Base-by-base conservation (phyloP, 495 filamentous ascomycete genomes). In the Pseudotulostoma volvatum region DNA sequence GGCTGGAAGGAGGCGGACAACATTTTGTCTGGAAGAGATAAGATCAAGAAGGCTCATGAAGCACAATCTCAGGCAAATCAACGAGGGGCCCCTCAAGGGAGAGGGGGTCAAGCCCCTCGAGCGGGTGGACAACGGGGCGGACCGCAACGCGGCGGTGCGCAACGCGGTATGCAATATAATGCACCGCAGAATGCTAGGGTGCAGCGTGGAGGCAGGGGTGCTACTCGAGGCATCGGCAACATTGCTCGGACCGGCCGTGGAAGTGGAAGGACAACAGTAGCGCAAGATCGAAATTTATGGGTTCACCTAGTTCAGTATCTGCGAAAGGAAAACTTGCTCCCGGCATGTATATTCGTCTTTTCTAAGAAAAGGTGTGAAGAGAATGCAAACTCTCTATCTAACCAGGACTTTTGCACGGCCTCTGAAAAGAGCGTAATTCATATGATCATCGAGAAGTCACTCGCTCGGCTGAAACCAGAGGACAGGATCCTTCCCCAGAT, bases 311-410 rank as follows among this genome's bases (percentile, higher is more conserved):
- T 96, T 9, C 82, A 93, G 47, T 81, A 84, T 60, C 68, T 96
- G 37, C 81, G 76, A 48, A 92, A 93, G 50, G 73, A 84, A 42
- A 83, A 74, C 31, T 67, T 97, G 3, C 67, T 97, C 8, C 90
- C 90, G 0, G 84, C 77, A 31, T 94, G 88, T 57, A 88, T 96
- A 42, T 97, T 97, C 56, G 90, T 97, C 33, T 97, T 97, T 58
- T 95, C 88, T 18, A 97, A 96, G 65, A 93, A 83, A 56, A 68
- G 90, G 38, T 96, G 92, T 49, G 88, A 96, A 54, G 81, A 94
- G 50, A 97, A 96, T 52, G 90, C 92, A 7, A 84, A 96, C 47
- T 86, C 90, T 0, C 66, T 97, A 15, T 85, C 81, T 42, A 95
- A 92, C 48, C 79, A 92, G 40, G 92, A 97, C 58, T 95, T 87